phyloP scores from a whole-genome alignment of 106 monocot species.

The Platanthera guangdongensis region DNA sequence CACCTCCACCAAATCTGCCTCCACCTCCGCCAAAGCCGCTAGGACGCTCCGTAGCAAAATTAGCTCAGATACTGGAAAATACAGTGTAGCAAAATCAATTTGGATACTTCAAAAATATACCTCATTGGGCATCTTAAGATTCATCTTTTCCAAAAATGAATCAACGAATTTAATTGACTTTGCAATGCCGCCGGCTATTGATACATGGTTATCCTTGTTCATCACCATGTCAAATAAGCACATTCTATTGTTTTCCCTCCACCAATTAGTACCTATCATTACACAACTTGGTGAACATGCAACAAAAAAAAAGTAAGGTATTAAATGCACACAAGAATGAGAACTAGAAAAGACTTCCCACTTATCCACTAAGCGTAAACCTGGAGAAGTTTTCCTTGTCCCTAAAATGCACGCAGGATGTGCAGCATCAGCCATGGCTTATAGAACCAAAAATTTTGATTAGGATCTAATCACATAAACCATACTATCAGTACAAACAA shows the following conservation, averaged over 20 bases:
- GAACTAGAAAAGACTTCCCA: constrained; percentile 73
- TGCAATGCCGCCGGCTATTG: constrained; percentile 75
- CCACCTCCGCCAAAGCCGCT: no score
- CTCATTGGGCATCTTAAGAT: constrained; percentile 76
- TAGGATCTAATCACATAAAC: background rate
- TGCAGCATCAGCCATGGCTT: constrained; percentile 90
- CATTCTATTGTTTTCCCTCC: constrained; percentile 94
- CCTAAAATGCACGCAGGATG: constrained; percentile 86
- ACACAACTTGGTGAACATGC: background rate
- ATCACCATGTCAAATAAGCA: constrained; percentile 99
- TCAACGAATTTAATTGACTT: constrained; percentile 80
- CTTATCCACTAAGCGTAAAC: constrained; percentile 95
- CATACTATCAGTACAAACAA: background rate
- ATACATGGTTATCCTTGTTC: constrained; percentile 99
- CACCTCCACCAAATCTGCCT: no score
- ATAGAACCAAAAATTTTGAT: constrained; percentile 10
- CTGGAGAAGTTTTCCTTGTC: constrained; percentile 99
- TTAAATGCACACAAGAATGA: constrained; percentile 10
- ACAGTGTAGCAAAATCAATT: no score
- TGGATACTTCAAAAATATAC: constrained; percentile 16
- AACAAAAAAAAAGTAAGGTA: background rate
- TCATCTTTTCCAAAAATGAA: constrained; percentile 49
- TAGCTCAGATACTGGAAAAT: no score
- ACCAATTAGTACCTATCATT: constrained; percentile 80
- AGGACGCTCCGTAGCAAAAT: no score